Conservation (phyloP, 2,329 filamentous ascomycete species). For the Lasiodiplodia hormozganensis region DNA sequence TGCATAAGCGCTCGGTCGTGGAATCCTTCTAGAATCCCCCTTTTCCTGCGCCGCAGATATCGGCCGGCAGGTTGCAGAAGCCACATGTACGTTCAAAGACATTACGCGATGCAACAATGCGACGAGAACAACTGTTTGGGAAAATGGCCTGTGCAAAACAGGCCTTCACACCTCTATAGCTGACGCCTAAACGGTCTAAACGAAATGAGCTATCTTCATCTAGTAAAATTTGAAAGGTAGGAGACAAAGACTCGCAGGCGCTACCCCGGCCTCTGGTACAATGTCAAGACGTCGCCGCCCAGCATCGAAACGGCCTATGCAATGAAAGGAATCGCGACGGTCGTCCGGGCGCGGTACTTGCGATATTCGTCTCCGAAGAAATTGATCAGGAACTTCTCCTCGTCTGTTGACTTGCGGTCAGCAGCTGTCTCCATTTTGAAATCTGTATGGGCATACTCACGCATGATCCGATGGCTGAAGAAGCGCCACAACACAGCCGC, state of each 20-base stretch:
- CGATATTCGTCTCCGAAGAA: conserved; percentile 86
- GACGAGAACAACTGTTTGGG: background rate
- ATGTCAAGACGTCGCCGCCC: background rate
- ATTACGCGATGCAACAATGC: background rate
- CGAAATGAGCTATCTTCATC: background rate
- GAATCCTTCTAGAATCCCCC: conserved; percentile 17
- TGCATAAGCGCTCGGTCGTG: conserved; percentile 21
- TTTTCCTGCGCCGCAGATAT: background rate
- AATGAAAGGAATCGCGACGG: conserved; percentile 83
- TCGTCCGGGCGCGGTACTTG: conserved; percentile 72
- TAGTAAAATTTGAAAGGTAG: background rate
- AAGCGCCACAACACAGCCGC: conserved; percentile 81
- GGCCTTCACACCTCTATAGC: background rate
- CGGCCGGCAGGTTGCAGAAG: background rate
- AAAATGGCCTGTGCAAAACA: background rate
- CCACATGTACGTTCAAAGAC: background rate
- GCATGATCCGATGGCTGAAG: conserved; percentile 74
- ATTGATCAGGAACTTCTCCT: conserved; percentile 76
- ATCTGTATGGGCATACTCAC: conserved; percentile 51
- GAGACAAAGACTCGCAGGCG: background rate
- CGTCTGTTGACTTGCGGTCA: conserved; percentile 55
- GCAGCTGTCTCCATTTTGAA: background rate
- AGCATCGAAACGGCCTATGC: background rate
- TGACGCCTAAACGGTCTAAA: conserved; percentile 9
- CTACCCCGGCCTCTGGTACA: conserved; percentile 1